Evolutionary conservation across 2,329 filamentous ascomycete genomes (phyloP).

Genomic region (Talaromyces sp.): DNA sequence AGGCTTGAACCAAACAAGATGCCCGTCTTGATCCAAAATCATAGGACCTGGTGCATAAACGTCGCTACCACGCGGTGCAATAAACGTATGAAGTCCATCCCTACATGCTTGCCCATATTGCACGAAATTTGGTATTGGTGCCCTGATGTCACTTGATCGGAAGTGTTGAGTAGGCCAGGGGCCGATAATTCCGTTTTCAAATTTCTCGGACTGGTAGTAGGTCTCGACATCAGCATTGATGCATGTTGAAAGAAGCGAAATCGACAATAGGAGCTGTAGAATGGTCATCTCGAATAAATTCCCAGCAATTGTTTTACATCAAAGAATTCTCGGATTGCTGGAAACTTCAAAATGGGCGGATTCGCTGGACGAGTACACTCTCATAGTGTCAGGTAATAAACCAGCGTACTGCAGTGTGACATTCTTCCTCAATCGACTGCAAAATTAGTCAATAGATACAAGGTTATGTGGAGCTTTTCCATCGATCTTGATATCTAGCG

Average conservation of each 20-base stretch:
- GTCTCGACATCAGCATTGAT: constrained; percentile 5
- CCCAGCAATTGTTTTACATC: not conserved
- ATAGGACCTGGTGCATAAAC: constrained; percentile 9
- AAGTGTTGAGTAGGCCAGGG: constrained; percentile 1
- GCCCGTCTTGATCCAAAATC: constrained; percentile 12
- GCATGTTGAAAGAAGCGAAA: not conserved
- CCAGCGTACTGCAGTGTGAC: not conserved
- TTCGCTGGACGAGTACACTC: not conserved
- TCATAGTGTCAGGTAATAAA: not conserved
- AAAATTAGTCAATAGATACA: not conserved
- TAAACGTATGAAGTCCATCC: constrained; percentile 8
- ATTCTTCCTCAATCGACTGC: not conserved
- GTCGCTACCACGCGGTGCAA: not conserved
- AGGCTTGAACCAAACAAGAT: constrained; percentile 10
- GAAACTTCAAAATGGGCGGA: not conserved
- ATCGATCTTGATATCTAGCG: not conserved
- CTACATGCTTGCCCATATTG: not conserved
- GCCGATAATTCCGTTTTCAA: constrained; percentile 2
- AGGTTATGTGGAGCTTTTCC: not conserved
- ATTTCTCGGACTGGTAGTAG: constrained; percentile 6
- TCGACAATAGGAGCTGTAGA: not conserved
- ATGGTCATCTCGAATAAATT: not conserved
- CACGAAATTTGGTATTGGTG: constrained; percentile 5
- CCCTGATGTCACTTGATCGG: not conserved
- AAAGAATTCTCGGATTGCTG: not conserved